Evolutionary conservation across 2,329 filamentous ascomycete species (phyloP), one percentile per base, ranked within the genome.

Genomic region (Verticillium klebahnii): DNA sequence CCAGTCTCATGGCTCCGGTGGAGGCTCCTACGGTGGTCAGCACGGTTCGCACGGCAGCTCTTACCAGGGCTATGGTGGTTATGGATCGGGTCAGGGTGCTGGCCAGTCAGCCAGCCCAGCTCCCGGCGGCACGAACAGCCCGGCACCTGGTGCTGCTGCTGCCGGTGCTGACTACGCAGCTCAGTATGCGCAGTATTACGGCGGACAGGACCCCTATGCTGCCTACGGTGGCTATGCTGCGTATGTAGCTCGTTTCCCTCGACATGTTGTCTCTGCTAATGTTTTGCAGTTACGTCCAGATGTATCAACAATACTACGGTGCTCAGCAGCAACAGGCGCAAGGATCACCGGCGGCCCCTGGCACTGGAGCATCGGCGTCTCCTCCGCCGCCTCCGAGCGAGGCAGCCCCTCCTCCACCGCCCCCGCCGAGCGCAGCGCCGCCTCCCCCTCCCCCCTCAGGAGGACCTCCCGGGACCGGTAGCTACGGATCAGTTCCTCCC

Each of bases 191-290:
- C 89, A 93, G 73, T 95, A 96, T 74, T 94, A 93, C 64, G 83
- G 82, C 65, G 81, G 82, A 60, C 80, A 85, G 65, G 92, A 97
- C 70, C 94, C 93, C 0, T 97, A 97, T 73, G 92, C 92, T 52
- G 88, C 91, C 9, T 97, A 95, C 69, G 94, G 94, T 65, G 94
- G 94, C 60, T 97, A 95, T 75, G 85, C 89, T 68, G 90, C 89
- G 78, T 91, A 83, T 72, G 80, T 68, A 36, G 7, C 8, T 36
- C 29, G 14, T 59, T 45, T 25, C 14, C 32, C 39, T 55, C 39
- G 29, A 17, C 50, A 12, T n/a, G 14, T 8, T 12, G 8, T 7
- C 57, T 25, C 57, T 50, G 63, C 70, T 73, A 68, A 74, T 65
- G 56, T 19, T 45, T 3, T 31, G 52, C 64, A 85, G 82, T 54